Base-by-base conservation (phyloP, 768 basidiomycete genomes). In the Suillus ampliporus region DNA sequence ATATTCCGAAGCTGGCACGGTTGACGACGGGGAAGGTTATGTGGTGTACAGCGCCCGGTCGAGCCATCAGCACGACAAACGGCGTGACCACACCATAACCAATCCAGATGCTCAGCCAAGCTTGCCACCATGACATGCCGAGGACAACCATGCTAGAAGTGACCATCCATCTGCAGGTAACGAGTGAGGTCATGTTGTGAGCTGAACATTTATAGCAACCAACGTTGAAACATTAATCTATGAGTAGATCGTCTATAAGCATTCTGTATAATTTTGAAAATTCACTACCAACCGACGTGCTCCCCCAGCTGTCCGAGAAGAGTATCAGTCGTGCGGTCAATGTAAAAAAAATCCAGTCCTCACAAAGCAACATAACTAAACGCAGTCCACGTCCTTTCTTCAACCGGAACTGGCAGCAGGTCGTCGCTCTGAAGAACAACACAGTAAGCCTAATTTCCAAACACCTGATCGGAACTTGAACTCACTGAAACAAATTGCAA, bases 41-140 rank as follows among this genome's bases (percentile, higher is more conserved):
- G 67, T 91, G 90, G 70, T 86, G 86, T 14, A 88, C 78, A 1
- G 89, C 90, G 47, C 90, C 90, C 6, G 88, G 88, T 26, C 87
- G 82, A 15, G 88, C 90, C 71, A 89, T 90, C 60, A 89, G 70
- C 14, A 86, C 86, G 61, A 93, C 82, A 76, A 93, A 88, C 0
- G 85, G 84, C 2, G 87, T 85, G 19, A 84, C 83, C 60, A 86
- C 65, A 1, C 70, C 85, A 74, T 81, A 88, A 44, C 79, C 84
- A 37, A 88, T 64, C 86, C 86, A 88, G n/a, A 88, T 86, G 60
- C 84, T 89, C 61, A 91, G 80, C 87, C 90, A 89, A 11, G 90
- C 86, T 74, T 90, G 88, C 89, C 89, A 91, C 89, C 88, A 90
- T 0, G 86, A 87, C 9, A 90, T 79, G 13, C 86, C 87, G 13